phyloP scores from a whole-genome alignment of 768 basidiomycete genomes.

The Xerocomus spinulosus region DNA sequence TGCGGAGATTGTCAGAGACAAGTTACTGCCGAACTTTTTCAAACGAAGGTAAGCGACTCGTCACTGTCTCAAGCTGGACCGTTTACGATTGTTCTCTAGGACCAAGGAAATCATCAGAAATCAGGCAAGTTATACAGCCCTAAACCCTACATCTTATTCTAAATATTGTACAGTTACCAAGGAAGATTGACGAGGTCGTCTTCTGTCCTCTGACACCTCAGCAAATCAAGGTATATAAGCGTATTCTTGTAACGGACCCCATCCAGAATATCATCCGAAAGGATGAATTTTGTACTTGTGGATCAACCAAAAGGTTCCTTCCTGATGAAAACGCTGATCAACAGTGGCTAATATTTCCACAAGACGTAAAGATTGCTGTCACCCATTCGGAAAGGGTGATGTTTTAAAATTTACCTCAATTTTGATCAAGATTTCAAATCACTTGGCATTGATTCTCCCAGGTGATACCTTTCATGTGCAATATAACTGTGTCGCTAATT shows the following conservation, averaged over 20 bases:
- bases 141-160: background rate
- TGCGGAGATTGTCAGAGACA: constrained; percentile 56
- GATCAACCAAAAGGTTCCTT: constrained; percentile 52
- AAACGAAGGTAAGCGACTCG: constrained; percentile 54
- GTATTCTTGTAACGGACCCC: constrained; percentile 55
- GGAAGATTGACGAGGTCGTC: constrained; percentile 86
- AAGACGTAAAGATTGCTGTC: constrained; percentile 58
- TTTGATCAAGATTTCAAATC: constrained; percentile 86
- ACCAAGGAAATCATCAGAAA: constrained; percentile 74
- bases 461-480: constrained; percentile 37
- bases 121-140: constrained; percentile 41
- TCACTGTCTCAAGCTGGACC: background rate
- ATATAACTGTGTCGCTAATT: background rate
- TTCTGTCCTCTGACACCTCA: constrained; percentile 81
- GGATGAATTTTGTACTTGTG: constrained; percentile 72
- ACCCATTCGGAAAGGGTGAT: constrained; percentile 41
- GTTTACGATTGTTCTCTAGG: constrained; percentile 28
- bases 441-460: constrained; percentile 81
- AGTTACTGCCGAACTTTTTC: constrained; percentile 79
- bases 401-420: constrained; percentile 77
- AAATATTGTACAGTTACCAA: constrained; percentile 56
- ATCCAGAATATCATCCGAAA: constrained; percentile 70
- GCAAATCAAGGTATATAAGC: constrained; percentile 72
- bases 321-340: background rate
- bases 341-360: constrained; percentile 21